Percentiles rank a stretch among this genome's conserved stretches.
Evolutionary conservation across 352 stramenopile genomes (phyloP).

Genomic region (Pythium monospermum): DNA sequence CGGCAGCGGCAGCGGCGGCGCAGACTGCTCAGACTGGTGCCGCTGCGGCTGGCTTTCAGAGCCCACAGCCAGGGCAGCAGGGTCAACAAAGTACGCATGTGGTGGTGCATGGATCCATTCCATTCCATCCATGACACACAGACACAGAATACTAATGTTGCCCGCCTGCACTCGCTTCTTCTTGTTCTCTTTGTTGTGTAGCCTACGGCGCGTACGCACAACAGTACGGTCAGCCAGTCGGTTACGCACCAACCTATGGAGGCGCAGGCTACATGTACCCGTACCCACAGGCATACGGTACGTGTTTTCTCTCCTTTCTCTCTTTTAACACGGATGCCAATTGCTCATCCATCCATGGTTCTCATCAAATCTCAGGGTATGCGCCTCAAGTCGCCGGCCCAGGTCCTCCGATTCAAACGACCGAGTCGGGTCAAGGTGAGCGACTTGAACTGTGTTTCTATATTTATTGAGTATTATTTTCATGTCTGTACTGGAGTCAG

Average conservation of each 20-base stretch:
- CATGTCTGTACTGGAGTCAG: conserved; percentile 23
- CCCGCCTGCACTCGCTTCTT: too few relatives aligned
- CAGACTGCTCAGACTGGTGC: conserved; percentile 21
- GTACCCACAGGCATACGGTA: conserved; percentile 79
- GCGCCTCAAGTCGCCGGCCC: conserved; percentile 78
- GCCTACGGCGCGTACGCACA: conserved; percentile 74
- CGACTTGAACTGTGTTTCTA: too few relatives aligned
- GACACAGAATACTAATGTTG: not conserved
- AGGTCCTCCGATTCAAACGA: conserved; percentile 85
- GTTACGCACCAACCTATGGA: conserved; percentile 68
- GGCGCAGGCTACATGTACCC: conserved; percentile 82
- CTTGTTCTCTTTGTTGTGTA: not conserved
- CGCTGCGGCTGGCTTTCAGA: conserved; percentile 24
- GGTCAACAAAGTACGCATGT: conserved; percentile 36
- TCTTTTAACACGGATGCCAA: not conserved
- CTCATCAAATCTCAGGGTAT: conserved; percentile 42
- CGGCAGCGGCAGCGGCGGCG: conserved; percentile 30
- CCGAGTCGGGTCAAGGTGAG: conserved; percentile 84
- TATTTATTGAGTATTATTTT: too few relatives aligned
- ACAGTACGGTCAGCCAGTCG: conserved; percentile 71
- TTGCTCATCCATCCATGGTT: conserved; percentile 1
- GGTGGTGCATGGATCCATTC: not conserved
- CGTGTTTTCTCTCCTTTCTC: not conserved
- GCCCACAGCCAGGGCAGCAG: conserved; percentile 25
- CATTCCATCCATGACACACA: not conserved